Base-by-base conservation (phyloP, 2,329 filamentous ascomycete genomes). In the Pseudogymnoascus sp. region DNA sequence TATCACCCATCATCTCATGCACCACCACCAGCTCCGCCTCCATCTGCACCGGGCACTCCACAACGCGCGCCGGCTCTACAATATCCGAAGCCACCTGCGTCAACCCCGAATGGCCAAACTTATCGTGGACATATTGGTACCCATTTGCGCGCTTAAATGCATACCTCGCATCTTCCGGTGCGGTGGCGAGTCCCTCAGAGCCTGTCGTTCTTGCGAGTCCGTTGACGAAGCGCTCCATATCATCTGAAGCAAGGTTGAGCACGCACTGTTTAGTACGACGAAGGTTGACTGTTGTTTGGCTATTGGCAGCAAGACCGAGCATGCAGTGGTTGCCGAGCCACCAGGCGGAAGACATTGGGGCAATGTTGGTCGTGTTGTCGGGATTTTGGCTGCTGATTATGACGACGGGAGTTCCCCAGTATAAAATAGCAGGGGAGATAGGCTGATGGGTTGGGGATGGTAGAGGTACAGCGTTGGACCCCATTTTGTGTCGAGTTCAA, bases 241-340 rank as follows among this genome's bases (percentile, higher is more conserved):
- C 61, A 4, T 77, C 75, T 1, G 78, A 67, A 14, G 70, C 67
- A 60, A 78, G 70, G 60, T 78, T 78, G 47, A 78, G 68, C 12
- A 77, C 74, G 61, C 75, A 78, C 64, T 77, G 70, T 14, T 71
- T 71, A 6, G 73, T 76, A 15, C 75, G 74, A 6, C 74, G 63
- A 11, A 78, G 68, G 63, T 78, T 78, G 8, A 69, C 59, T 0
- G 75, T 71, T 0, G 76, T 77, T 61, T 77, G 71, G 43, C 70
- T 71, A 14, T 61, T 64, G 7, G 71, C 67, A 5, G 37, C 69
- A 2, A 78, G 68, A 1, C 76, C 77, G 4, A 78, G 71, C 66
- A 79, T 68, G 67, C 75, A 78, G 11, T 72, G 72, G 62, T 75
- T 67, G 4, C 73, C 73, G 9, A 79, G 71, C 76, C 76, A 79